Percentiles rank a stretch among this genome's conserved stretches.
Conservation (phyloP, 345 rosid genomes). For the Theobroma cacao region DNA sequence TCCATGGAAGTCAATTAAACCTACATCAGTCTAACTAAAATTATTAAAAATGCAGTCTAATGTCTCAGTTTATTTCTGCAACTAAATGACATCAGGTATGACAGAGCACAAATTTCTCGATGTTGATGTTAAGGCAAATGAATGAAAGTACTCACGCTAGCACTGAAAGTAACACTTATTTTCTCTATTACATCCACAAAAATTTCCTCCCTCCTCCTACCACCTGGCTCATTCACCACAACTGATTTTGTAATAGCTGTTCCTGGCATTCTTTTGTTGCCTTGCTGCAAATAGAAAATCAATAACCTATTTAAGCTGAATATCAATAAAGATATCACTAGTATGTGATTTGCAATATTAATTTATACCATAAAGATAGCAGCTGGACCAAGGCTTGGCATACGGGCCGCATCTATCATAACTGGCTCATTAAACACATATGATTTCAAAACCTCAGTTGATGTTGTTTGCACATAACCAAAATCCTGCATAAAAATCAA, state of each 20-base stretch:
- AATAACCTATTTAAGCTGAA: no score
- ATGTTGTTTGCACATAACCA: not conserved
- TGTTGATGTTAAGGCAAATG: not conserved
- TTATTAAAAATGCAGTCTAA: not conserved
- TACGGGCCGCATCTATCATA: not conserved
- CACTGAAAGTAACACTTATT: constrained; percentile 59
- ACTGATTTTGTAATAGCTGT: constrained; percentile 60
- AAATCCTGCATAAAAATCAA: not conserved
- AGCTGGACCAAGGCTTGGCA: no score
- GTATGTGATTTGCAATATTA: no score
- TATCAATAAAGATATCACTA: no score
- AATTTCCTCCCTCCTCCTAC: constrained; percentile 55
- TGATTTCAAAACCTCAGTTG: not conserved
- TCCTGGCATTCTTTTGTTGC: constrained; percentile 57
- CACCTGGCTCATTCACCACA: constrained; percentile 52
- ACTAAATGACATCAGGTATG: not conserved
- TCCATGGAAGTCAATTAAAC: not conserved
- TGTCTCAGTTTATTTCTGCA: not conserved
- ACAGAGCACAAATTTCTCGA: not conserved
- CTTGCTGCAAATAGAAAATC: constrained; percentile 39
- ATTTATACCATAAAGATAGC: no score
- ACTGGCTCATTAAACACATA: not conserved
- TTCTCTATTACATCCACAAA: constrained; percentile 64
- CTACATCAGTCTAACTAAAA: not conserved
- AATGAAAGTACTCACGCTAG: constrained; percentile 42